These are phyloP conservation scores for Hypoxylon sp. DNA, from an alignment of 2,329 filamentous ascomycete species.

Conservation along the genomic window DNA sequence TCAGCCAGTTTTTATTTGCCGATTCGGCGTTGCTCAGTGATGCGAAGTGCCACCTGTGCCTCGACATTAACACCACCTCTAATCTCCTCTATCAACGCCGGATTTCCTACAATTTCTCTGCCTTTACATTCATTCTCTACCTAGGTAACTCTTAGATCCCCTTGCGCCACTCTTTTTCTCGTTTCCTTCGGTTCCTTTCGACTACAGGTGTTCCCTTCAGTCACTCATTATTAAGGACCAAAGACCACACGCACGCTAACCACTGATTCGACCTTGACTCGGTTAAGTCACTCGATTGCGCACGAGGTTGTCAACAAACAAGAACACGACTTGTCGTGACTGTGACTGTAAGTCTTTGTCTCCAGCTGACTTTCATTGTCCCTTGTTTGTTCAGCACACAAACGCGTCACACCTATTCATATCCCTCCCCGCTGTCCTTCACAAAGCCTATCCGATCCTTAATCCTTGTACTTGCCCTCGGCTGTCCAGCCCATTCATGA, in stretches of 20 bases:
- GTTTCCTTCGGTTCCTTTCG: slow-evolving; percentile 35
- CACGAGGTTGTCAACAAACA: slow-evolving; percentile 25
- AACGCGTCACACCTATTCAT: slow-evolving; percentile 22
- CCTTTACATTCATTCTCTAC: slow-evolving; percentile 37
- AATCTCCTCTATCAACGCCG: slow-evolving; percentile 18
- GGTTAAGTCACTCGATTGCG: slow-evolving; percentile 14
- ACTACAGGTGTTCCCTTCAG: slow-evolving; percentile 36
- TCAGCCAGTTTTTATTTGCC: slow-evolving; percentile 12
- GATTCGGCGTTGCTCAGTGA: slow-evolving; percentile 4
- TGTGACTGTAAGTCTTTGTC: slow-evolving; percentile 37
- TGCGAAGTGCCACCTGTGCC: slow-evolving; percentile 5
- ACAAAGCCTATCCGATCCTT: slow-evolving; percentile 23
- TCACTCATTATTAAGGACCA: slow-evolving; percentile 35
- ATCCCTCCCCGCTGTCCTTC: slow-evolving; percentile 5
- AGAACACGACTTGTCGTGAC: slow-evolving; percentile 18
- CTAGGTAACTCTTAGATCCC: slow-evolving; percentile 44
- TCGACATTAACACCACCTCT: slow-evolving; percentile 10
- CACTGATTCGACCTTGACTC: slow-evolving; percentile 29
- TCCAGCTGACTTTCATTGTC: slow-evolving; percentile 20
- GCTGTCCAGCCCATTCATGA: slow-evolving; percentile 33
- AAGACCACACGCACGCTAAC: slow-evolving; percentile 8
- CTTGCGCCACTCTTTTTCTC: slow-evolving; percentile 34
- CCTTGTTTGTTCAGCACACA: slow-evolving; percentile 19
- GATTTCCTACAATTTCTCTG: slow-evolving; percentile 26
- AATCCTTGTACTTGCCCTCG: slow-evolving; percentile 24